Base-by-base conservation (phyloP, 768 basidiomycete genomes). In the Tulasnella sp. region DNA sequence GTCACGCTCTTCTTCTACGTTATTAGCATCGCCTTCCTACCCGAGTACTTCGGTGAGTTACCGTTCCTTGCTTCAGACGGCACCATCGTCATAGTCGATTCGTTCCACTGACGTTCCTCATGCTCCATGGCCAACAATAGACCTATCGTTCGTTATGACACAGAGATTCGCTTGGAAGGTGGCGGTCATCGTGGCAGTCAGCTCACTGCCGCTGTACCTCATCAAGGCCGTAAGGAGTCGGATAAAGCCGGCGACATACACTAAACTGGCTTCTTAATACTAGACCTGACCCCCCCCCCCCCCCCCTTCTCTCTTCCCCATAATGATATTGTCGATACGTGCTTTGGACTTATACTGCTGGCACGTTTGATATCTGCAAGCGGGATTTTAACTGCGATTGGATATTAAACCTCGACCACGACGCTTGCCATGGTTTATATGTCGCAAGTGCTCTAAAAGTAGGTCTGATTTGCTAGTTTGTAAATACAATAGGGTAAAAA, bases 41-140 rank as follows among this genome's bases (percentile, higher is more conserved):
- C 94, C 0, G 91, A 92, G 71, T 99, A 95, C 73, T 99, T 99
- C 70, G 95, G 95, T 97, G 59, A 63, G 86, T n/a, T n/a, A n/a
- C n/a, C 44, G 27, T 42, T 42, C 38, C n/a, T 48, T 10, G 15
- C 30, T 29, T 15, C 1, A 30, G 7, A 24, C n/a, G n/a, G n/a
- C n/a, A n/a, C n/a, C n/a, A n/a, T n/a, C n/a, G n/a, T n/a, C n/a
- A n/a, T n/a, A n/a, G n/a, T n/a, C n/a, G n/a, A n/a, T n/a, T 34
- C 32, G 3, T n/a, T 56, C 26, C 24, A 48, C 55, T 23, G 23
- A 11, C 34, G 29, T 53, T 29, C 43, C 34, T 7, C 5, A 38
- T 7, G 29, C 60, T 60, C 26, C 66, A 64, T 54, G 55, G 58
- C 41, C 5, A 17, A 13, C n/a, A 41, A 45, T 30, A 55, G 95